Conservation (phyloP, 768 basidiomycete genomes). For the Tulasnella sp. region DNA sequence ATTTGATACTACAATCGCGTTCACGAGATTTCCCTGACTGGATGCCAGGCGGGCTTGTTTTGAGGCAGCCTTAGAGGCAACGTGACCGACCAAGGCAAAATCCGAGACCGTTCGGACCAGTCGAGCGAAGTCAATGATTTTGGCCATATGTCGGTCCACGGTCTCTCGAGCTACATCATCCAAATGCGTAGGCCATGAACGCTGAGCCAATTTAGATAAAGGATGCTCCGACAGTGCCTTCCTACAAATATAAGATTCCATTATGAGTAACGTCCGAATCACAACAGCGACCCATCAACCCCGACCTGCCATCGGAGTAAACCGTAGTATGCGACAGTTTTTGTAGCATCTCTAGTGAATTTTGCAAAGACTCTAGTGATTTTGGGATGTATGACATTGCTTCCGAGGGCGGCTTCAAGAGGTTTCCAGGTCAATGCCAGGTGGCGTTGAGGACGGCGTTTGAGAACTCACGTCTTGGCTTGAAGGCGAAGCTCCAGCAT, state of each 20-base stretch:
- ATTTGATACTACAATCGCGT: background rate
- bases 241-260: background rate
- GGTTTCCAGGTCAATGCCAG: background rate
- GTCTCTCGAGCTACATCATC: background rate
- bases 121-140: background rate
- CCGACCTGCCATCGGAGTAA: background rate
- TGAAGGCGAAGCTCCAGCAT: background rate
- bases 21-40: background rate
- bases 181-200: background rate
- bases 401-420: background rate
- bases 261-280: background rate
- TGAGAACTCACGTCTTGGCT: background rate
- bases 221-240: background rate
- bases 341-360: background rate
- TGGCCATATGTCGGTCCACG: background rate
- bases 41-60: background rate
- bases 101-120: background rate
- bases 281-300: background rate
- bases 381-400: background rate
- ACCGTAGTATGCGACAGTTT: background rate
- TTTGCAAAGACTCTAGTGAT: background rate
- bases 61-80: background rate
- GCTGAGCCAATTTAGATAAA: background rate
- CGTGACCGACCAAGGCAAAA: background rate
- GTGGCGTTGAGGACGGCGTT: background rate